Evolutionary conservation across 2,329 filamentous ascomycete species (phyloP), one percentile per base, ranked within the genome.

Genomic region (Claviceps sp.): DNA sequence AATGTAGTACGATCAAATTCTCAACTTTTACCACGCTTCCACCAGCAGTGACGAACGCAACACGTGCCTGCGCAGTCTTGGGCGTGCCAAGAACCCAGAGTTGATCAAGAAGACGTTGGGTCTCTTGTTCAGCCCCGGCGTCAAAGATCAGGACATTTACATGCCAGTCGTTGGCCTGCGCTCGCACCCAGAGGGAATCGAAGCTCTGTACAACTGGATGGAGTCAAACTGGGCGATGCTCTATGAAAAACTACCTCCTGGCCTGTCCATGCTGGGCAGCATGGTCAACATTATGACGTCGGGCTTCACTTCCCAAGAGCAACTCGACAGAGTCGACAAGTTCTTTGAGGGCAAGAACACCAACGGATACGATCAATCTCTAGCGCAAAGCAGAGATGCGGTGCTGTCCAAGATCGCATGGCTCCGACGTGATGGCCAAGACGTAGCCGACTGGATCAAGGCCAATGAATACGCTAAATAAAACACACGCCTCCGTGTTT

Each of bases 111-210:
- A 81, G 55, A 91, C 89, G 3, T 77, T 97, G 14, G 78, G 74
- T 34, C 74, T 96, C 56, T 77, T 89, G 36, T 76, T 90, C 52
- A 81, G 82, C 65, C 80, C 83, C 55, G 85, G 95, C 58, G 85
- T 96, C 68, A 95, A 94, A 74, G 88, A 86, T 57, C 91, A 96
- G 68, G 91, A 97, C 66, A 83, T 96, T 57, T 96, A 95, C 71
- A 82, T 95, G 64, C 90, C 91, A 1, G 79, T 93, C 40, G 79
- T 81, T 37, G 86, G 86, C 7, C 78, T 97, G 29, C 81, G 90
- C 53, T 79, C 79, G 50, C 88, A 94, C 64, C 72, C 81, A 7
- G 80, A 82, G 44, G 91, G 91, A 58, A 85, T 95, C 52, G 74
- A 86, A 52, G 86, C 86, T 7, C 77, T 95, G 52, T 96, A 86